Conservation (phyloP, 345 rosid genomes). For the Hevea brasiliensis region DNA sequence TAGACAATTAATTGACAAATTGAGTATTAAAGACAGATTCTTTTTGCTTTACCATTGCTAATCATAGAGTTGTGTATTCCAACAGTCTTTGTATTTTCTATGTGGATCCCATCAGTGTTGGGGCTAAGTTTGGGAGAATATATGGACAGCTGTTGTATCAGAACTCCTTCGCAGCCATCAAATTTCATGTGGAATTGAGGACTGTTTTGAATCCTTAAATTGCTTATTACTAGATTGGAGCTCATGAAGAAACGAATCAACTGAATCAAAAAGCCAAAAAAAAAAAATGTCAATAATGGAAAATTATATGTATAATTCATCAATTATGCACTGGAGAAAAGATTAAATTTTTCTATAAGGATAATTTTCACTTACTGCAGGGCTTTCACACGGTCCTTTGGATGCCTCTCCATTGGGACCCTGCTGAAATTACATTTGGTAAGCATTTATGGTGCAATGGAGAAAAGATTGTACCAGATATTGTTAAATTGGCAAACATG, state of each 20-base stretch:
- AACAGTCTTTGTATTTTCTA: slow-evolving; percentile 72
- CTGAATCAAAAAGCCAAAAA: slow-evolving; percentile 35
- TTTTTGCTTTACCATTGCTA: slow-evolving; percentile 61
- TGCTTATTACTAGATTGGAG: slow-evolving; percentile 69
- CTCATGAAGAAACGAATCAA: slow-evolving; percentile 95
- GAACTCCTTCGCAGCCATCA: slow-evolving; percentile 89
- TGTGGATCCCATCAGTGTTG: slow-evolving; percentile 89
- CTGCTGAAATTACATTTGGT: slow-evolving; percentile 51
- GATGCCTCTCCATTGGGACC: slow-evolving; percentile 63
- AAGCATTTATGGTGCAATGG: not conserved
- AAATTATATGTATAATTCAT: not conserved
- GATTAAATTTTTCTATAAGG: not conserved
- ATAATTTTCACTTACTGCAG: slow-evolving; percentile 55
- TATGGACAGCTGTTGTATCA: slow-evolving; percentile 56
- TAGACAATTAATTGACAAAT: not conserved
- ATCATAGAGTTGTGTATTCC: slow-evolving; percentile 75
- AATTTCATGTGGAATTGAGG: slow-evolving; percentile 95
- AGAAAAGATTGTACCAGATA: not conserved
- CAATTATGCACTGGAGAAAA: too few relatives aligned
- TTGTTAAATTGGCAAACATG: too few relatives aligned
- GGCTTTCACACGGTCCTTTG: slow-evolving; percentile 79
- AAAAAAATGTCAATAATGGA: not conserved
- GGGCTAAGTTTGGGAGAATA: slow-evolving; percentile 94
- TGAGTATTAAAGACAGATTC: not conserved
- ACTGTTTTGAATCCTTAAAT: slow-evolving; percentile 78